Base-by-base conservation (phyloP, 2,329 filamentous ascomycete species). In the Monascus ruber region DNA sequence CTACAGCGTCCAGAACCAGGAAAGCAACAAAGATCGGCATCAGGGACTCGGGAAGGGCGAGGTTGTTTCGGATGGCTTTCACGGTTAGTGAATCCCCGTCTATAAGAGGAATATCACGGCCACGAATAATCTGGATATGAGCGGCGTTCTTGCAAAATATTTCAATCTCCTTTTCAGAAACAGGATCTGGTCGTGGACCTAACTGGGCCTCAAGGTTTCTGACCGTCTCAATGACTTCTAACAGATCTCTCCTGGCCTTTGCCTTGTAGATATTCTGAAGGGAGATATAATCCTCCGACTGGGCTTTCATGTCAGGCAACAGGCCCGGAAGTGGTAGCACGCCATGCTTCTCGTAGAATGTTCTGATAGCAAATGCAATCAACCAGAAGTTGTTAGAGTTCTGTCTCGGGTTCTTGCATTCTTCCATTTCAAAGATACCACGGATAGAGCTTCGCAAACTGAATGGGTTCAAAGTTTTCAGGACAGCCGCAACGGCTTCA, bases 221-320 rank as follows among this genome's bases (percentile, higher is more conserved):
- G 33, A 86, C 79, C 8, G 64, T 76, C 8, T 70, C 64, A 2
- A 86, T 65, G 2, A 96, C 83, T 60, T 94, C 83, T 26, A 76
- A 74, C 9, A 81, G 69, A 53, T 98, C 91, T 53, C 75, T 69
- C 28, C 83, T 78, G 33, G 91, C 87, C 62, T 94, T 94, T 24
- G 71, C 64, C 64, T 94, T 95, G 75, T 96, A 98, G 43, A 96
- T 77, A 51, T 84, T 89, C 59, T 96, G 91, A 8, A 98, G 73
- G 52, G 80, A 73, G 48, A 98, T 82, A 65, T 98, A 98, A 45
- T 93, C 83, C 40, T 73, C 77, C 3, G 88, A 94, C 56, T 89
- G 77, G 2, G 91, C 87, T 68, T 98, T 98, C 91, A 98, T 98
- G 60, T 98, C 91, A 1, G 93, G 91, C 1, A 98, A 70, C 3